Evolutionary conservation across 352 stramenopile genomes (phyloP), one percentile per base, ranked within the genome.

Genomic region (Globisporangium uncinulatum): DNA sequence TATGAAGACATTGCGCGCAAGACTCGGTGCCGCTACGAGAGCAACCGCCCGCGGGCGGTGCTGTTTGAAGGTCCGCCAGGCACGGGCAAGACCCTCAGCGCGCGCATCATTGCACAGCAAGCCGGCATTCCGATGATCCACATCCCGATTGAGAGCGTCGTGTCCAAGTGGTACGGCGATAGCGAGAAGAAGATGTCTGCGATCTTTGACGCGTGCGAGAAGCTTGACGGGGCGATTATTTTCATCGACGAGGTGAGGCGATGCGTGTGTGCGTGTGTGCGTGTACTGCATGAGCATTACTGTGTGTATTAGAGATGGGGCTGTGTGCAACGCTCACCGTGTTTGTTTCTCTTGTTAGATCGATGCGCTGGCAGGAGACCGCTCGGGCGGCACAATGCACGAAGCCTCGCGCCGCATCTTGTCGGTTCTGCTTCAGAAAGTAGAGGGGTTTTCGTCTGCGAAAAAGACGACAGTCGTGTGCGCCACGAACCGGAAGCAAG

Each of bases 151-250:
- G 93, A 98, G 66, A 96, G 80, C 58, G 84, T 98, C 48, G 87
- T 97, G 39, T 97, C 86, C 31, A 98, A 98, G 65, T 98, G 86
- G 86, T 98, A 97, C 53, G 92, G 92, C 19, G 92, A 98, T 57
- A 97, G 89, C 74, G 92, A 98, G 63, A 97, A 97, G 70, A 94
- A 96, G 51, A 91, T 98, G 73, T 91, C 84, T 49, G 68, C 84
- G n/a, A 97, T 98, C 49, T 96, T 98, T 66, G 91, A 98, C 48
- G 83, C 89, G 0, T 97, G 89, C 60, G 86, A 97, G 57, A 91
- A 97, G 63, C 69, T 98, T 19, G 83, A 94, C 46, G 87, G 86
- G 10, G 85, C 87, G 17, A 97, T 98, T 64, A 95, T 98, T 63
- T 98, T 98, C 55, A 97, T 98, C 64, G 93, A 98, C 59, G 93